These are phyloP conservation scores for Curvularia lunata DNA, from an alignment of 2,329 filamentous ascomycete genomes.

Conservation along the genomic window DNA sequence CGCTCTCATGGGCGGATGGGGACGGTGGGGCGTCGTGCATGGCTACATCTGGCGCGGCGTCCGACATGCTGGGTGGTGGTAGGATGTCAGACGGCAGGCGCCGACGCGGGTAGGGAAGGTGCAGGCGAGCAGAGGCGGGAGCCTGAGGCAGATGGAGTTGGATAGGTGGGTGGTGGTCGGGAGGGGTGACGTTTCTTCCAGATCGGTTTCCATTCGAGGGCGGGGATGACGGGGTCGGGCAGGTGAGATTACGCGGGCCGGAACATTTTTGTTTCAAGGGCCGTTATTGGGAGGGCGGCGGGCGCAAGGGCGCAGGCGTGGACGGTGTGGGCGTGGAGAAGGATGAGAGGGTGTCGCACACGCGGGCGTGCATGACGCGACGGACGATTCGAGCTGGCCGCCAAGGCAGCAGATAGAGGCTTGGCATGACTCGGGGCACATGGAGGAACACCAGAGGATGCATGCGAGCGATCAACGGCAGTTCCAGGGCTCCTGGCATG, in stretches of 20 bases:
- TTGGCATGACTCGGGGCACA: slow-evolving; percentile 9
- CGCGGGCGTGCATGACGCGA: slow-evolving; percentile 27
- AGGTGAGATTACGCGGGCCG: slow-evolving; percentile 24
- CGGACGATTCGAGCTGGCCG: slow-evolving; percentile 12
- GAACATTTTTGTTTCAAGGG: slow-evolving; percentile 35
- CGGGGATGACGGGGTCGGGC: not conserved
- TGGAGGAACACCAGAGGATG: slow-evolving; percentile 33
- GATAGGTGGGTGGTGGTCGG: slow-evolving; percentile 2
- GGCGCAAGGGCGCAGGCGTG: not conserved
- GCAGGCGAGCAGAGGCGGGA: slow-evolving; percentile 27
- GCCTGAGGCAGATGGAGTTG: slow-evolving; percentile 31
- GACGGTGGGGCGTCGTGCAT: slow-evolving; percentile 16
- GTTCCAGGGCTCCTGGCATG: slow-evolving; percentile 17
- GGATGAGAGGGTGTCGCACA: slow-evolving; percentile 2
- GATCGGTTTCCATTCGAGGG: slow-evolving; percentile 31
- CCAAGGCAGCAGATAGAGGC: slow-evolving; percentile 19
- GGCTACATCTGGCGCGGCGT: slow-evolving; percentile 22
- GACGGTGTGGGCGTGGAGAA: not conserved
- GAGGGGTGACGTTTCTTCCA: slow-evolving; percentile 33
- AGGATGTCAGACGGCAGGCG: slow-evolving; percentile 6
- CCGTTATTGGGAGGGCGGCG: slow-evolving; percentile 8
- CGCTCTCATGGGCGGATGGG: slow-evolving; percentile 35
- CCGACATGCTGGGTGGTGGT: slow-evolving; percentile 21
- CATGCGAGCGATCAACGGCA: slow-evolving; percentile 29
- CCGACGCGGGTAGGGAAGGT: slow-evolving; percentile 28